These are phyloP conservation scores for Alternaria viburni DNA, from an alignment of 2,329 filamentous ascomycete genomes.

Conservation along the genomic window DNA sequence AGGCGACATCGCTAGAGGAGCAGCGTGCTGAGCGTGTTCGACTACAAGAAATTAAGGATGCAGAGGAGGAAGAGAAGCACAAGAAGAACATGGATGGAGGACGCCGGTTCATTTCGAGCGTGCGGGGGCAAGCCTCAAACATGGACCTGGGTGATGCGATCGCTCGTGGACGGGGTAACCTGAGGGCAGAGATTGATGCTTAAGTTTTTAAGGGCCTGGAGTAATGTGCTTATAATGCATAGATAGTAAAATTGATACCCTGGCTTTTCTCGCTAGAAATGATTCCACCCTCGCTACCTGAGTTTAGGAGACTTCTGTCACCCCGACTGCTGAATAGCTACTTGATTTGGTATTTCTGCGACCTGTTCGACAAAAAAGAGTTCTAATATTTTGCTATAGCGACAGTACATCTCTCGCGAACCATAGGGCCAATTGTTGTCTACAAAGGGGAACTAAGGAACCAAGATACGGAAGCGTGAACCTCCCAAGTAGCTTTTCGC, in stretches of 20 bases:
- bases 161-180: conserved; percentile 32
- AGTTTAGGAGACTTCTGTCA: background rate
- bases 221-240: background rate
- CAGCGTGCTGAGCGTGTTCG: conserved; percentile 43
- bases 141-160: conserved; percentile 39
- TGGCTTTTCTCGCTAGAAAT: background rate
- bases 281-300: background rate
- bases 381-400: background rate
- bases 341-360: background rate
- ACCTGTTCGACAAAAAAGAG: background rate
- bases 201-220: background rate
- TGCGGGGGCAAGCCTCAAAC: conserved; percentile 31
- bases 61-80: conserved; percentile 38
- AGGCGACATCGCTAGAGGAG: conserved; percentile 40
- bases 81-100: conserved; percentile 33
- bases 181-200: conserved; percentile 22
- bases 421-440: background rate
- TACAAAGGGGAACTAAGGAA: background rate
- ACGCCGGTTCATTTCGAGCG: conserved; percentile 29
- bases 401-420: background rate
- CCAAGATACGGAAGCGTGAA: too few relatives aligned
- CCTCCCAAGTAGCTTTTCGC: too few relatives aligned
- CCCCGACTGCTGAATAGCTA: background rate
- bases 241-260: conserved; percentile 18
- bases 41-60: conserved; percentile 39